Base-by-base conservation (phyloP, 768 basidiomycete genomes). In the Agaricus subrufescens region DNA sequence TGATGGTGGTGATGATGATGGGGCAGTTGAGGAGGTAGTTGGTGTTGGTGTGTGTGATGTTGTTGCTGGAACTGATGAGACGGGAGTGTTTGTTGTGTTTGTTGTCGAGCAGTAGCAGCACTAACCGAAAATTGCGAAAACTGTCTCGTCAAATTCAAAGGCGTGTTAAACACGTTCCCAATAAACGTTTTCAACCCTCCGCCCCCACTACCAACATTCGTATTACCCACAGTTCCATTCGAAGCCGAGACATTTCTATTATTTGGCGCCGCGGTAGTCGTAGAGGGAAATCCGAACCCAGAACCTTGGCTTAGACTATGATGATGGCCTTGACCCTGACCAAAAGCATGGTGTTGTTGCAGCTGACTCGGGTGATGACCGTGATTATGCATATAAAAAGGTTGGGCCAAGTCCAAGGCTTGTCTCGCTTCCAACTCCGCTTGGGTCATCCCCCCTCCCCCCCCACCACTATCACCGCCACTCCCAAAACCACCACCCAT, bases 351-450 rank as follows among this genome's bases (percentile, higher is more conserved):
- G 45, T 19, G 64, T 45, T 53, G 57, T 60, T 59, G 61, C 46
- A 48, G 14, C 26, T 27, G 15, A 50, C 25, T 37, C 39, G 14
- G 59, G 46, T 51, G 62, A n/a, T 23, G 56, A 15, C 30, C 62
- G 12, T 48, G 37, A 4, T 34, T 23, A 50, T 56, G 48, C 31
- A 19, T 26, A 37, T 50, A 57, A 25, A 58, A 31, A 46, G 67
- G 61, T 9, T 57, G 47, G 11, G 73, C 73, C 11, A 75, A 54
- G 56, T 75, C 73, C 58, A 75, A 58, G 23, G 73, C 73, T 50
- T 69, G 68, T 37, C 67, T 65, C 43, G 57, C 46, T 45, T 61
- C 61, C 34, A 57, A 52, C 40, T 46, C 50, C 11, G 55, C 54
- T 27, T 56, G 52, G 10, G 58, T 56, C 54, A 46, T 58, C 23